Percentiles rank a stretch among this genome's conserved stretches.
phyloP scores from a whole-genome alignment of 176 grass and related monocot species.

The Dactylis glomerata region DNA sequence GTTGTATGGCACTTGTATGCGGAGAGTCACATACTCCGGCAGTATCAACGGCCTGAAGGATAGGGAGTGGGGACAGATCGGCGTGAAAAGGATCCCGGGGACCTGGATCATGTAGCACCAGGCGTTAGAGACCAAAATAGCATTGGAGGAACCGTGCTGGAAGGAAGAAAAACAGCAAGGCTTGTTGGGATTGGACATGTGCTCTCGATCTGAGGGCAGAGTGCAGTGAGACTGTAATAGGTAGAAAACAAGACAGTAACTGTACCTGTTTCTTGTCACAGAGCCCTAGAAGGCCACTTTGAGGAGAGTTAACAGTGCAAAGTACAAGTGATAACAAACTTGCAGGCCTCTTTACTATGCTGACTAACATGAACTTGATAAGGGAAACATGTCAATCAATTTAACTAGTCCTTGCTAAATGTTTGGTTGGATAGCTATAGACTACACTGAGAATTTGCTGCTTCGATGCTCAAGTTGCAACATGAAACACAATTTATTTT shows the following conservation, averaged over 20 bases:
- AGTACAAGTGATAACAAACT: not conserved
- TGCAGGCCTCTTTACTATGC: not conserved
- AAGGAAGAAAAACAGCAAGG: not conserved
- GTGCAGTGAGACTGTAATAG: not conserved
- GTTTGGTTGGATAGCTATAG: not conserved
- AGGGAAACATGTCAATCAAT: not conserved
- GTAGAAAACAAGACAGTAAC: not conserved
- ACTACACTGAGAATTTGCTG: not conserved
- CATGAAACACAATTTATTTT: not conserved
- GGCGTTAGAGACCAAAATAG: not conserved
- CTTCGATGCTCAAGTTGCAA: not conserved
- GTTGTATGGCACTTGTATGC: conserved; percentile 80
- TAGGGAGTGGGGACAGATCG: conserved; percentile 90
- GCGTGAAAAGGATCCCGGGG: conserved; percentile 93
- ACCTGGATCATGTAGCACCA: conserved; percentile 48
- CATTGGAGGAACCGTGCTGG: not conserved
- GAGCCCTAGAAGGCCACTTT: not conserved
- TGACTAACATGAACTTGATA: not conserved
- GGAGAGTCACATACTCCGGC: conserved; percentile 82
- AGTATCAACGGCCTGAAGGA: conserved; percentile 89
- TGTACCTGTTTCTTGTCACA: not conserved
- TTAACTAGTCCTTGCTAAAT: not conserved
- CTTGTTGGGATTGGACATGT: not conserved
- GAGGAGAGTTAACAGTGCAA: not conserved
- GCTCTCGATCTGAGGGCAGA: not conserved